A percentile compares a stretch with the other conserved stretches of the same genome.
These are phyloP conservation scores for Trichoderma endophyticum DNA, from an alignment of 2,329 filamentous ascomycete genomes.

Conservation along the genomic window DNA sequence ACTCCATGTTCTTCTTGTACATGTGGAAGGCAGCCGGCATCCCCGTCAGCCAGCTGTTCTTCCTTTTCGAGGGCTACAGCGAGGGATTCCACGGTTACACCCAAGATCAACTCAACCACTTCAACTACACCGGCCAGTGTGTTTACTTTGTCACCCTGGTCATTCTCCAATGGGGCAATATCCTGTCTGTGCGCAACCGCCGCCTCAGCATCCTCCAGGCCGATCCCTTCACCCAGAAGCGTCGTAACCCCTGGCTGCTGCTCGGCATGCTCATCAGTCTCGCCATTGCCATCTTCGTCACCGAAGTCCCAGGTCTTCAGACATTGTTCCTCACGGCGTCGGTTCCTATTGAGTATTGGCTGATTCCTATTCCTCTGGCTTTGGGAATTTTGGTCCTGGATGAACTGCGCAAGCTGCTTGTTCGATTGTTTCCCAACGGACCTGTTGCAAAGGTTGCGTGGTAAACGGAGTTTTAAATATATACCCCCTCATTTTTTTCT, in stretches of 20 bases:
- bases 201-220: constrained; percentile 51
- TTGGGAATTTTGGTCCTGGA: constrained; percentile 50
- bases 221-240: constrained; percentile 44
- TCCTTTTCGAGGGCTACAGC: constrained; percentile 47
- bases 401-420: constrained; percentile 50
- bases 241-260: constrained; percentile 50
- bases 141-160: constrained; percentile 55
- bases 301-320: constrained; percentile 49
- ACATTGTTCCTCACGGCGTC: constrained; percentile 46
- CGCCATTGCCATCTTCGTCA: constrained; percentile 52
- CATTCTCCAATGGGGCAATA: constrained; percentile 53
- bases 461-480: constrained; percentile 29
- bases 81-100: constrained; percentile 50
- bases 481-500: neutral
- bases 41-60: constrained; percentile 45
- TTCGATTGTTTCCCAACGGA: constrained; percentile 44
- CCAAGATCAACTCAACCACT: constrained; percentile 41
- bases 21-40: constrained; percentile 48
- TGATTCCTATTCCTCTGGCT: constrained; percentile 49
- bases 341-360: constrained; percentile 51
- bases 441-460: constrained; percentile 47
- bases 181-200: constrained; percentile 50
- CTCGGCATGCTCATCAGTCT: constrained; percentile 46
- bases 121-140: constrained; percentile 49
- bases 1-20: constrained; percentile 55